Base-by-base conservation (phyloP, 129 eudicot species). In the Mikania micrantha region DNA sequence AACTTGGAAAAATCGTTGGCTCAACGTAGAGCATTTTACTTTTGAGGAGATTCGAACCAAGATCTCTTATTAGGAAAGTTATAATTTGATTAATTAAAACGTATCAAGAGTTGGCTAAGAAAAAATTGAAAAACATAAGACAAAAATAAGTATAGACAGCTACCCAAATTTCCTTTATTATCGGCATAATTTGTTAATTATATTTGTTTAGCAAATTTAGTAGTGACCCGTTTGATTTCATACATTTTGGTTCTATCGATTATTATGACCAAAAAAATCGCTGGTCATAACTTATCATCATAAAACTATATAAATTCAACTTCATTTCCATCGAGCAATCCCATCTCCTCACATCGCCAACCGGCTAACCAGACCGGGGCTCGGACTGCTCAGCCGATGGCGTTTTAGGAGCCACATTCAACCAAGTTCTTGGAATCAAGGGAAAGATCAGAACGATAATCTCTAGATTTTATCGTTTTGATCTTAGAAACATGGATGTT, bases 361-460 rank as follows among this genome's bases (percentile, higher is more conserved):
- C 80, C 70, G 80, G 80, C 80, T 75, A 75, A 68, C 70, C 78
- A 75, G 80, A 67, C 80, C 75, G 70, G 70, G 68, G 44, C 19
- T 44, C 80, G 69, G 80, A 75, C 80, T 75, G 64, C 57, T 67
- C 70, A 68, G 80, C 80, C 64, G 70, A 47, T 75, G 80, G 75
- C 53, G 75, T 52, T 75, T 50, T 75, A 69, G 75, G 70, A 67
- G 70, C 74, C 69, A 13, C 42, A 17, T 68, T 35, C 69, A 24
- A 16, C 74, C 57, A 36, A 59, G n/a, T 75, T 75, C 50, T 53
- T 75, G 63, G 62, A 74, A 64, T 42, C 73, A 54, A 54, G 31
- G 12, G 11, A 67, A 66, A 67, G 70, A 68, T 75, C 80, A 69
- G 25, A 69, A 75, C 80, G 64, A 75, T 60, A 74, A 74, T 57